These are phyloP conservation scores for Wickerhamomyces queroliae DNA, from an alignment of 805 yeast genomes.

Conservation along the genomic window DNA sequence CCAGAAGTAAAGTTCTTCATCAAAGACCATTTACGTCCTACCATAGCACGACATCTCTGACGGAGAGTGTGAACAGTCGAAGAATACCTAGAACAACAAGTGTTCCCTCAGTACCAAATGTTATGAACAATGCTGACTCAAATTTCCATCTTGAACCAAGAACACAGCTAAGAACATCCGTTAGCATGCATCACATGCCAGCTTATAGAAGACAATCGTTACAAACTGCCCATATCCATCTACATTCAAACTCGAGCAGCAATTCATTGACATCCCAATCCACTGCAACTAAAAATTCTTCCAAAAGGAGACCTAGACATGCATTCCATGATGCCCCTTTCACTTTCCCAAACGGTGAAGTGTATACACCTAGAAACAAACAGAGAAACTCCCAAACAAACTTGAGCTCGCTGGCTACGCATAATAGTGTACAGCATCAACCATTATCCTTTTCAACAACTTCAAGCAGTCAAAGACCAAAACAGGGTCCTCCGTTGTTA, in stretches of 20 bases:
- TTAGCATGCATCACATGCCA: background rate
- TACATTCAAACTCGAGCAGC: slow-evolving; percentile 2
- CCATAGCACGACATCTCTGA: slow-evolving; percentile 3
- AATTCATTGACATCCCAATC: background rate
- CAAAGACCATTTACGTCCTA: background rate
- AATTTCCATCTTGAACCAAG: background rate
- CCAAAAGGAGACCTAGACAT: slow-evolving; percentile 7
- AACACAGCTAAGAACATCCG: background rate
- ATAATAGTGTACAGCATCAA: too few relatives aligned
- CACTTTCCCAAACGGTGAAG: slow-evolving; percentile 25
- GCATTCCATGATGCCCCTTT: slow-evolving; percentile 15
- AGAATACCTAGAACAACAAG: slow-evolving; percentile 2
- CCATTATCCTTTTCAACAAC: background rate
- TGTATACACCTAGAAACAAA: slow-evolving; percentile 22
- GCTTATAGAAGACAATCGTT: slow-evolving; percentile 2
- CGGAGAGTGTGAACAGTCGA: background rate
- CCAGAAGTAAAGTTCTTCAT: slow-evolving; percentile 5
- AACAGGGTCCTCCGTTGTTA: background rate
- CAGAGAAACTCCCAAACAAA: slow-evolving; percentile 16
- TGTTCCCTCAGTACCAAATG: slow-evolving; percentile 1
- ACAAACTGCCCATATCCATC: background rate
- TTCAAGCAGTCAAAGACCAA: background rate
- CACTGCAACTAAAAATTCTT: slow-evolving; percentile 1
- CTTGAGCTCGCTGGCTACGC: slow-evolving; percentile 4
- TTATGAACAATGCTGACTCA: background rate